Base-by-base conservation (phyloP, 768 basidiomycete species). In the Lactifluus piperatus region DNA sequence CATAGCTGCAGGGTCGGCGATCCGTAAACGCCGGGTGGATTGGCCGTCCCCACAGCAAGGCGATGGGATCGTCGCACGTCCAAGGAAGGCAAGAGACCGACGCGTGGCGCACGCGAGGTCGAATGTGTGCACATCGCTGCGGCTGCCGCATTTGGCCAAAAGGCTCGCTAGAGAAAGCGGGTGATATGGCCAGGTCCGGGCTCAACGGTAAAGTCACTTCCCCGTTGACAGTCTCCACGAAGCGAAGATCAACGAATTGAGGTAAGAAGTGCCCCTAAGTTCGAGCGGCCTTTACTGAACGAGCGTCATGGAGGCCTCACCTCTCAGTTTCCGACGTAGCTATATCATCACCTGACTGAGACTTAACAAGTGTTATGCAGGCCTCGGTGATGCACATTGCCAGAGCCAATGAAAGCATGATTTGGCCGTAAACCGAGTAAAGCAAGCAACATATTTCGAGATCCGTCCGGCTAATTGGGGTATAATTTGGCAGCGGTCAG, bases 91-190 rank as follows among this genome's bases (percentile, higher is more conserved):
- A 56, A 52, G 22, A 14, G 50, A 56, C 60, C 55, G 60, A 52
- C 60, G 60, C 60, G 54, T 61, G 60, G 60, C 30, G 50, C 60
- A 49, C 44, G 55, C 22, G 60, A 56, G 60, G 60, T 51, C 45
- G 30, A 49, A 27, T 47, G 60, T 45, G 27, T 61, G 60, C 37
- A 61, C 29, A 36, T 52, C 60, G 54, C 36, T 47, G 60, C 59
- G 59, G 50, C 54, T 26, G 51, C 45, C 44, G 30, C 54, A 56
- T 51, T 56, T 22, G 50, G 50, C 36, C 34, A 43, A 39, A 27
- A 26, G 36, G 10, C 29, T 47, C 44, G 22, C 54, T 27, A 43
- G 30, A 51, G 22, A 30, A 24, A 18, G 60, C 46, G 43, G 49
- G 44, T 52, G 59, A 32, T 30, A 51, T 32, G 54, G 16, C 48